Evolutionary conservation across 108 stramenopile species (phyloP).

Genomic region (Skeletonema costatum): DNA sequence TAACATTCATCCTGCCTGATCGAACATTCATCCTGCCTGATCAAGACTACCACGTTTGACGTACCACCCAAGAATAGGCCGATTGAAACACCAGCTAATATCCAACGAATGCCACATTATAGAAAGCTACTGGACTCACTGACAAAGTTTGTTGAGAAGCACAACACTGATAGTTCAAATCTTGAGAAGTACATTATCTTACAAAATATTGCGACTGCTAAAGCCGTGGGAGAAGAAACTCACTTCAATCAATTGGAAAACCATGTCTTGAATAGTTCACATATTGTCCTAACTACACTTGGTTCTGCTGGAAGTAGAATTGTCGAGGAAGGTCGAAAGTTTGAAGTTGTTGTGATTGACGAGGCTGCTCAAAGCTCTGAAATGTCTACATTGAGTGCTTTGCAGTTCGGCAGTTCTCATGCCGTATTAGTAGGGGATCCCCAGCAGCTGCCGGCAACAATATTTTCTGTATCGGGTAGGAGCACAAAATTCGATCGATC

Average conservation of each 20-base stretch:
- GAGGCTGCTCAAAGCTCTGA: conserved; percentile 92
- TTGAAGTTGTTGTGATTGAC: conserved; percentile 87
- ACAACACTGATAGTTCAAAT: conserved; percentile 38
- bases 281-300: conserved; percentile 86
- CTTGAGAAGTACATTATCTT: conserved; percentile 45
- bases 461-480: conserved; percentile 59
- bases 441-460: conserved; percentile 85
- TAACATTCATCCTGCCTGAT: too few relatives aligned
- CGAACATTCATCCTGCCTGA: background rate
- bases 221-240: conserved; percentile 22
- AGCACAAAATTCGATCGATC: conserved; percentile 63
- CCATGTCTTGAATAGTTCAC: conserved; percentile 60
- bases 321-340: conserved; percentile 48
- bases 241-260: conserved; percentile 30
- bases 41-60: conserved; percentile 49
- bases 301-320: conserved; percentile 62
- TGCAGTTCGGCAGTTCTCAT: conserved; percentile 65
- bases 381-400: conserved; percentile 78
- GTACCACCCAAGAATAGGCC: conserved; percentile 42
- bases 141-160: conserved; percentile 52
- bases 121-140: conserved; percentile 30
- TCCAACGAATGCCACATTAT: conserved; percentile 56
- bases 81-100: conserved; percentile 20
- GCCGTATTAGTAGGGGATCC: conserved; percentile 88
- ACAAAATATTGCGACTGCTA: conserved; percentile 32